Percentiles rank a stretch among this genome's conserved stretches.
phyloP scores from a whole-genome alignment of 2,329 filamentous ascomycete genomes.

The Colletotrichum sidae region DNA sequence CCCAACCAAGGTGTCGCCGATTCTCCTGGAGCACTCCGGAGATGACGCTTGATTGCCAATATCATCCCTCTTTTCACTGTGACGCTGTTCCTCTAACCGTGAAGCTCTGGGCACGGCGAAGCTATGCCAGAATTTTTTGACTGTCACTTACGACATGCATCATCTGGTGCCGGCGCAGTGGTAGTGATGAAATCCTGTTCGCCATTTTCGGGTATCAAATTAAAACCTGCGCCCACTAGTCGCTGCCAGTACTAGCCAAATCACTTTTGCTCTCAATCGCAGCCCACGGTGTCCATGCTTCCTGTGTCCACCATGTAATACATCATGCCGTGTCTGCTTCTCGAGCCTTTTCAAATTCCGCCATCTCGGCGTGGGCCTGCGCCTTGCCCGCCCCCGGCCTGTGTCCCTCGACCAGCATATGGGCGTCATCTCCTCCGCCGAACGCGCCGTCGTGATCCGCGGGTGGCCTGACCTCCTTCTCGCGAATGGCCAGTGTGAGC shows the following conservation, averaged over 20 bases:
- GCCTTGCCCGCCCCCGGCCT: conserved; percentile 41
- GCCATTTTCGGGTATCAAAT: conserved; percentile 32
- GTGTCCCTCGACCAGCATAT: conserved; percentile 65
- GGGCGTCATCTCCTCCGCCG: conserved; percentile 47
- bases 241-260: not conserved
- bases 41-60: conserved; percentile 96
- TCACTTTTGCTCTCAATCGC: not conserved
- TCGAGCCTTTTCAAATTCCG: conserved; percentile 9
- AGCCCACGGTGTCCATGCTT: not conserved
- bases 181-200: not conserved
- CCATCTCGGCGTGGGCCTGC: conserved; percentile 46
- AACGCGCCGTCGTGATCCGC: conserved; percentile 39
- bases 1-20: conserved; percentile 90
- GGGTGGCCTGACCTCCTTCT: conserved; percentile 58
- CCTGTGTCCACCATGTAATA: not conserved
- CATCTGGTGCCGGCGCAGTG: not conserved
- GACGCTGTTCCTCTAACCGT: conserved; percentile 37
- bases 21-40: conserved; percentile 67
- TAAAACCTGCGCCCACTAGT: conserved; percentile 1
- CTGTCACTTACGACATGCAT: not conserved
- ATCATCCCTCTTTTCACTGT: conserved; percentile 46
- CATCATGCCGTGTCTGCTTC: not conserved
- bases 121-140: not conserved
- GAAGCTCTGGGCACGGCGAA: not conserved
- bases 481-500: conserved; percentile 62